Base-by-base conservation (phyloP, 495 filamentous ascomycete species). In the Cetradonia linearis region DNA sequence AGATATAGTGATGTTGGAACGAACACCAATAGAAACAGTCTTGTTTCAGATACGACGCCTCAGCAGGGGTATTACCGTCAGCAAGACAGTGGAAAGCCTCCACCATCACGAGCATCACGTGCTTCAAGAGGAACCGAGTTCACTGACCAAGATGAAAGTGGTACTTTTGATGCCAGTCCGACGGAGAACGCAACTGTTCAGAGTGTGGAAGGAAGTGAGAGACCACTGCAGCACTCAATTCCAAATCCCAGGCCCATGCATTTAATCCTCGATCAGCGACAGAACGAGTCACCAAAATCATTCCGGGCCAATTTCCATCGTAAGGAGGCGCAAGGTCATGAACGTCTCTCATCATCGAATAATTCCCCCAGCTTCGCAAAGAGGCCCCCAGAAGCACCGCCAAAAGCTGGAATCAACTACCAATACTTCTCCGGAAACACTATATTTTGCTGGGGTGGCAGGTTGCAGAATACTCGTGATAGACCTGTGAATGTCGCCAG, bases 381-480 rank as follows among this genome's bases (percentile, higher is more conserved):
- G 47, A 54, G 56, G 36, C 66, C 57, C 67, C 38, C 56, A 46
- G 59, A 69, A 40, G 14, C 40, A 34, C 20, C 53, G 36, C 59
- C 69, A 20, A 77, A 79, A 16, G 65, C 81, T 40, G 87, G 86
- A 48, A 82, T 78, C 61, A 96, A 96, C 67, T 88, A 88, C 70
- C 81, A 97, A 70, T 95, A 96, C 72, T 96, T 95, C 66, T 78
- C 83, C 40, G 93, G 94, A 42, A 96, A 96, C 63, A 96, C 88
- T 1, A 75, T 88, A 38, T 98, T 97, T 72, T 94, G 83, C 71
- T 81, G 86, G 56, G 84, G 88, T 25, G 93, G 93, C 34, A 78
- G 93, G 62, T 76, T 89, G 30, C 88, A 96, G 65, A 98, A 96
- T 69, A 86, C 91, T 54, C 81, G 83, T 62, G 86, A 95, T 62